Percentiles rank a stretch among this genome's conserved stretches.
Evolutionary conservation across 257 asterid species (phyloP).

Genomic region (Parsonsia alboflavescens): DNA sequence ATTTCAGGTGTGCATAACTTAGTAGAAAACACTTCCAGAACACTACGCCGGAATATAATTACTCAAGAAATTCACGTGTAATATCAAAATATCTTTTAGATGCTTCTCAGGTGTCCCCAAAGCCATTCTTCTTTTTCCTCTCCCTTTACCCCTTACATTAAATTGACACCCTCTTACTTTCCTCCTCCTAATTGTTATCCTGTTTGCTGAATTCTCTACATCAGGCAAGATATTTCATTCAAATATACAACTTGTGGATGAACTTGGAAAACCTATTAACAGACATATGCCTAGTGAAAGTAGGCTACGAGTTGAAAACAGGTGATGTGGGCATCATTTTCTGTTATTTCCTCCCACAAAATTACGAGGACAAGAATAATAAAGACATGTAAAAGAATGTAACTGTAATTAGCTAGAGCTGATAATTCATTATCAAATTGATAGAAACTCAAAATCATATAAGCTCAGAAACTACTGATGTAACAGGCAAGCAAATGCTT

Average conservation of each 20-base stretch:
- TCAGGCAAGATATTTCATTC: not conserved
- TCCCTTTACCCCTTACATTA: not conserved
- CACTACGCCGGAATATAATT: not conserved
- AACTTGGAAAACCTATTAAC: not conserved
- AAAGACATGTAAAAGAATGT: too few relatives aligned
- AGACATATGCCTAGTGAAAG: not conserved
- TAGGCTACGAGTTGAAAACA: not conserved
- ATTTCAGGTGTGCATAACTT: not conserved
- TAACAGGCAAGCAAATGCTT: not conserved
- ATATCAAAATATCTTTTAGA: not conserved
- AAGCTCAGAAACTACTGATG: too few relatives aligned
- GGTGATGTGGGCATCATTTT: too few relatives aligned
- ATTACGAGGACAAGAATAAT: too few relatives aligned
- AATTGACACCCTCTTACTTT: not conserved
- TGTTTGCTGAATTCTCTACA: not conserved
- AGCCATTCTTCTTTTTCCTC: not conserved
- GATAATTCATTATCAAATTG: too few relatives aligned
- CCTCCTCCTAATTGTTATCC: not conserved
- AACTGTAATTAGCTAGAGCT: too few relatives aligned
- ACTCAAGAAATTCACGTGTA: not conserved
- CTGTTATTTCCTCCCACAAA: too few relatives aligned
- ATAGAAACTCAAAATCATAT: too few relatives aligned
- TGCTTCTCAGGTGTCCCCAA: not conserved
- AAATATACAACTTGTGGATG: not conserved
- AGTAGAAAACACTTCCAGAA: not conserved